A percentile compares a stretch with the other conserved stretches of the same genome.
Conservation (phyloP, 208 protist genomes). For the Trypanosoma caninum region DNA sequence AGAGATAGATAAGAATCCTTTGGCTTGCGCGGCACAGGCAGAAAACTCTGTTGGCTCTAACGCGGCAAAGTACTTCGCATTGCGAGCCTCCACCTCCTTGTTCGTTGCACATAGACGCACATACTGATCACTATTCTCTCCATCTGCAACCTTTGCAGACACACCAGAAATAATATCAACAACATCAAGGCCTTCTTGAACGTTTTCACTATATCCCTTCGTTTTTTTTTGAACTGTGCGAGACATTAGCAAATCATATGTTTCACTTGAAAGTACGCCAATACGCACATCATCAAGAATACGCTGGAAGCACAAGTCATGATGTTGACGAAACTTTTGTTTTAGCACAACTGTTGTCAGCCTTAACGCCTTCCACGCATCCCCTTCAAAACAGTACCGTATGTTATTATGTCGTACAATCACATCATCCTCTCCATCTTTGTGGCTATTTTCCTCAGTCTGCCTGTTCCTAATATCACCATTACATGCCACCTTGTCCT, state of each 20-base stretch:
- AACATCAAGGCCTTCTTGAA: not conserved
- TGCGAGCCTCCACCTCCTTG: conserved; percentile 60
- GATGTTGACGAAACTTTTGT: conserved; percentile 39
- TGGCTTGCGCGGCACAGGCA: not conserved
- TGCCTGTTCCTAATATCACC: not conserved
- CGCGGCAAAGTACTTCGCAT: conserved; percentile 47
- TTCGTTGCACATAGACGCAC: conserved; percentile 74
- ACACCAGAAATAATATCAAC: not conserved
- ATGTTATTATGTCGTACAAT: not conserved
- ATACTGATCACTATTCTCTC: conserved; percentile 7
- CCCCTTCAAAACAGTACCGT: conserved; percentile 50
- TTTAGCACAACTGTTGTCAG: conserved; percentile 34
- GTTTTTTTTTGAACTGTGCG: conserved; percentile 12
- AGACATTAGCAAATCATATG: conserved; percentile 18
- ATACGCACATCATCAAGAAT: conserved; percentile 60
- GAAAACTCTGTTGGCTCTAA: conserved; percentile 27
- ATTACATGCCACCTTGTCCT: not conserved
- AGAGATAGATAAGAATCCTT: not conserved
- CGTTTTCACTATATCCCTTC: not conserved
- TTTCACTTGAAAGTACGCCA: conserved; percentile 29
- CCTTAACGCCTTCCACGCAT: conserved; percentile 37
- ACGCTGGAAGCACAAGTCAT: conserved; percentile 38
- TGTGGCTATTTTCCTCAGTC: not conserved
- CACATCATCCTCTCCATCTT: not conserved
- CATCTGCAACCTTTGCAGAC: not conserved